Evolutionary conservation across 176 grass and related monocot genomes (phyloP).

Genomic region (Carex scoparia): DNA sequence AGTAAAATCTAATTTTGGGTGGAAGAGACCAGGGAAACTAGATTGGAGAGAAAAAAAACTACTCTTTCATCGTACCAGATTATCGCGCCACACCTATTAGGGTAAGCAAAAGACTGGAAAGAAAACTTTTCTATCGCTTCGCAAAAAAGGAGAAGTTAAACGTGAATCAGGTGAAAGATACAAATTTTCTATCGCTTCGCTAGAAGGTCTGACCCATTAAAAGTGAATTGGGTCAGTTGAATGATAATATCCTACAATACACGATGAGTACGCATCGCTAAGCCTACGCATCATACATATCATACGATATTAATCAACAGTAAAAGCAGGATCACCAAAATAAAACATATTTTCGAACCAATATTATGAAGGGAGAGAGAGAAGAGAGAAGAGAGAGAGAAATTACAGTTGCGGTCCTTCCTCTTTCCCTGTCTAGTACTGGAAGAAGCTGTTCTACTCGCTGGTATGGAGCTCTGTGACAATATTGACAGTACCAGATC

Average conservation of each 20-base stretch:
- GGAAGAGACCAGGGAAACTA: not conserved
- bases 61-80: not conserved
- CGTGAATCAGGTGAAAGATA: not conserved
- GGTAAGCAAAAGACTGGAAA: not conserved
- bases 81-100: not conserved
- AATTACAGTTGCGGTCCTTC: conserved; percentile 47
- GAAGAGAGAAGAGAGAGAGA: not conserved
- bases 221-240: not conserved
- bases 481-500: too few species aligned
- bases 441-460: too few species aligned
- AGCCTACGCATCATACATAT: not conserved
- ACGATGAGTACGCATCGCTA: not conserved
- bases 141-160: too few species aligned
- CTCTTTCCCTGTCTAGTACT: conserved; percentile 33
- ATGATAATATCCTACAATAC: not conserved
- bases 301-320: not conserved
- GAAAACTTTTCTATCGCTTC: not conserved
- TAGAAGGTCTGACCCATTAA: not conserved
- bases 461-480: too few species aligned
- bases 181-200: not conserved
- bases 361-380: not conserved
- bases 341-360: not conserved
- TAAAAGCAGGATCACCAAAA: not conserved
- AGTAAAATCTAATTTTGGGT: not conserved
- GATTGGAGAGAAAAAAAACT: not conserved